A percentile compares a stretch with the other conserved stretches of the same genome.
Conservation (phyloP, 306 rosid species). For the Vigna mungo region DNA sequence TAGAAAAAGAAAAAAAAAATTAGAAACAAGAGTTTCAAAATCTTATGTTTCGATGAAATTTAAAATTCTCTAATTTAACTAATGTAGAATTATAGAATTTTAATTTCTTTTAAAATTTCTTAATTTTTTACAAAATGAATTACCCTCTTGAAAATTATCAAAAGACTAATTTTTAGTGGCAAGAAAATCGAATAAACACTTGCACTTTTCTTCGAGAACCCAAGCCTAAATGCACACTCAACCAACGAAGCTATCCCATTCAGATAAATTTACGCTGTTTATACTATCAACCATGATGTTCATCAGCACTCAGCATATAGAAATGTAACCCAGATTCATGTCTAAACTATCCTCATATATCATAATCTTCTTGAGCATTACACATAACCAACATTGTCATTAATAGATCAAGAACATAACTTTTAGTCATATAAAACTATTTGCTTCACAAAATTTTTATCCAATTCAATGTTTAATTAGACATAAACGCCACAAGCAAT, state of each 20-base stretch:
- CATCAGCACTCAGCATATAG: not conserved
- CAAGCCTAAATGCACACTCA: not conserved
- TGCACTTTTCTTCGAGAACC: too few species aligned
- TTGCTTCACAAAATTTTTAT: conserved; percentile 55
- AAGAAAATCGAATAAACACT: too few species aligned
- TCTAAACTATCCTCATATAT: conserved; percentile 32
- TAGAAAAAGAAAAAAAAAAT: too few species aligned
- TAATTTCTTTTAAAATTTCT: too few species aligned
- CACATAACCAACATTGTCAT: conserved; percentile 39
- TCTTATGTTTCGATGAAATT: too few species aligned
- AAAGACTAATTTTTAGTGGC: too few species aligned
- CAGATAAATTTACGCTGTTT: not conserved
- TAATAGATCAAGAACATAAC: conserved; percentile 35
- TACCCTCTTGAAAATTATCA: too few species aligned
- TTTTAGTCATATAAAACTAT: conserved; percentile 41
- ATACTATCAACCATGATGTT: conserved; percentile 10
- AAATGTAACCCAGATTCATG: conserved; percentile 12
- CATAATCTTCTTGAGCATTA: conserved; percentile 41
- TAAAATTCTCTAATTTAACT: too few species aligned
- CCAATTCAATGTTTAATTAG: conserved; percentile 46
- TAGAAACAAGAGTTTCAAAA: too few species aligned
- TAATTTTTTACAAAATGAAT: too few species aligned
- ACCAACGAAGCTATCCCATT: not conserved
- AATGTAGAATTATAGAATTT: too few species aligned
- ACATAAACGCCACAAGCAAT: conserved; percentile 94